phyloP scores from a whole-genome alignment of 164 flowering plant species.

The Houttuynia cordata region DNA sequence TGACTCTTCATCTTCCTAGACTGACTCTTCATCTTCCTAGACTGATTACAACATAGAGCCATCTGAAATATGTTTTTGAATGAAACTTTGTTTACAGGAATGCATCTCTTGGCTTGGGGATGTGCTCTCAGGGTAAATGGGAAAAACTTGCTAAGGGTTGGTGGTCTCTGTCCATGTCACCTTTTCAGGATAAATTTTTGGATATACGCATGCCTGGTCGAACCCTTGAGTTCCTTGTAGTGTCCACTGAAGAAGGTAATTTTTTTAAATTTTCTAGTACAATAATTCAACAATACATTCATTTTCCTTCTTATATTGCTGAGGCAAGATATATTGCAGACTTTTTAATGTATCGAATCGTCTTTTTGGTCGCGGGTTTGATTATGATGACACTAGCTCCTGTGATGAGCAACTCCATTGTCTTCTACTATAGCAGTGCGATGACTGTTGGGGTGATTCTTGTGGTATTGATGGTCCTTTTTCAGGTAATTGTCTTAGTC shows the following conservation, averaged over 20 bases:
- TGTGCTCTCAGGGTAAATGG: slow-evolving; percentile 72
- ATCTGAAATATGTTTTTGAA: background rate
- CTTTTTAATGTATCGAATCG: slow-evolving; percentile 36
- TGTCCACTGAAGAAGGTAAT: slow-evolving; percentile 74
- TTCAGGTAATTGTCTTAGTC: slow-evolving; percentile 42
- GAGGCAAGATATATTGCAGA: slow-evolving; percentile 36
- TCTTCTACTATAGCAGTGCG: slow-evolving; percentile 77
- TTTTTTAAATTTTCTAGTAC: background rate
- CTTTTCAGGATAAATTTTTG: slow-evolving; percentile 63
- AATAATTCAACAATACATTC: background rate
- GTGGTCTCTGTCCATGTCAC: slow-evolving; percentile 70
- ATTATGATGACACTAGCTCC: slow-evolving; percentile 49
- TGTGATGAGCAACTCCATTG: slow-evolving; percentile 50
- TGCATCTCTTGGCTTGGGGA: slow-evolving; percentile 52
- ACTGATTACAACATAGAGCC: too few species aligned
- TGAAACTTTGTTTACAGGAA: slow-evolving; percentile 33
- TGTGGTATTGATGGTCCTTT: slow-evolving; percentile 71
- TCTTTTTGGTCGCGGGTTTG: slow-evolving; percentile 51
- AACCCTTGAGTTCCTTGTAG: slow-evolving; percentile 28
- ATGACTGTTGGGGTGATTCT: slow-evolving; percentile 80
- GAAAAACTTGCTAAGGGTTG: slow-evolving; percentile 55
- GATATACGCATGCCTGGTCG: slow-evolving; percentile 48
- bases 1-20: too few species aligned
- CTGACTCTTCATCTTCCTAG: too few species aligned
- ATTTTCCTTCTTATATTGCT: slow-evolving; percentile 2